Conservation (phyloP, 192 early-diverging fungal species). For the Funneliformis mosseae region DNA sequence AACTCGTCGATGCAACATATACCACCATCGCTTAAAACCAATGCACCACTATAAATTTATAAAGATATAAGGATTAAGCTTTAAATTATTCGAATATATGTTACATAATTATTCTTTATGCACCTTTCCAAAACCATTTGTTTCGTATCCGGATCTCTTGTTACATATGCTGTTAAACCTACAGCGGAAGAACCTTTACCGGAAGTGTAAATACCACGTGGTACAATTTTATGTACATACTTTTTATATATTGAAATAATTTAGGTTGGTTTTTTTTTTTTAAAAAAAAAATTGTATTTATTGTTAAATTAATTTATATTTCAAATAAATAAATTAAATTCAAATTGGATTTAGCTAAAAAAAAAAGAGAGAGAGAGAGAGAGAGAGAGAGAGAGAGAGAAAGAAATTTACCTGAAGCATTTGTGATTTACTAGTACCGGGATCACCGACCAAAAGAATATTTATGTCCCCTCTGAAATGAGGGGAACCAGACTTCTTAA, state of each 20-base stretch:
- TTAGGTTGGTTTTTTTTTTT: background rate
- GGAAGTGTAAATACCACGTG: conserved; percentile 94
- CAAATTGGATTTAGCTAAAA: no score
- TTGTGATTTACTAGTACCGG: conserved; percentile 95
- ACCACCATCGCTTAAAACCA: conserved; percentile 94
- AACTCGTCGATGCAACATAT: conserved; percentile 99
- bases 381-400: no score
- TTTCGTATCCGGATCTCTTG: conserved; percentile 91
- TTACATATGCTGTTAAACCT: conserved; percentile 94
- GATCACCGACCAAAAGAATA: conserved; percentile 93
- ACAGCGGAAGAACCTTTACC: conserved; percentile 97
- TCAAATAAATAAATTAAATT: no score
- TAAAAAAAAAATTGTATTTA: background rate
- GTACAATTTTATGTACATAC: conserved; percentile 92
- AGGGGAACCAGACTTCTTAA: conserved; percentile 67
- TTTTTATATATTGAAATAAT: conserved; percentile 18
- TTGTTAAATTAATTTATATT: background rate
- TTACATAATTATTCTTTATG: background rate
- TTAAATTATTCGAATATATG: background rate
- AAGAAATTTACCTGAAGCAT: conserved; percentile 59
- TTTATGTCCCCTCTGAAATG: conserved; percentile 88
- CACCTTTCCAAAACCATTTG: conserved; percentile 94
- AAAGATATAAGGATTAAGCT: background rate
- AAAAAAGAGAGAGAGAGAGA: no score
- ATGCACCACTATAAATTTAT: conserved; percentile 72